These are phyloP conservation scores for Cruciata laevipes DNA, from an alignment of 257 asterid genomes.

Conservation along the genomic window DNA sequence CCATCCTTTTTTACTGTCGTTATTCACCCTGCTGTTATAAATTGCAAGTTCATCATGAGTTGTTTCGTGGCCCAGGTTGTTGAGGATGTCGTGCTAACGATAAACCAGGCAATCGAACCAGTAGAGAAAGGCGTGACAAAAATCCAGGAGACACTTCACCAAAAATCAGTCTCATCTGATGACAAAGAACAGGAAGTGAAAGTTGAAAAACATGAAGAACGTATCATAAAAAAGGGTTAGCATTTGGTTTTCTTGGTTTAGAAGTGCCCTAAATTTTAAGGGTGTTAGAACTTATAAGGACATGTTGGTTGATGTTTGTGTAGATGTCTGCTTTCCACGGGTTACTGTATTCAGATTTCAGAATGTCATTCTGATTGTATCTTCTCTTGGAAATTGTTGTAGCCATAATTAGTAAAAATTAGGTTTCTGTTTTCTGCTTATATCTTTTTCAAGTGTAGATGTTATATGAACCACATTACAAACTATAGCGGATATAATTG, in stretches of 20 bases:
- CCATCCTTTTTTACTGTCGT: background rate
- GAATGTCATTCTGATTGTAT: background rate
- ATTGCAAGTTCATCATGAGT: background rate
- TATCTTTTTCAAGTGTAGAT: too few relatives aligned
- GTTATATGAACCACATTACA: too few relatives aligned
- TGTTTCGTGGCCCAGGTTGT: conserved; percentile 45
- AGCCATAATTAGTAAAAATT: background rate
- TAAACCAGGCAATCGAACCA: conserved; percentile 89
- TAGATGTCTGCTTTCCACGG: background rate
- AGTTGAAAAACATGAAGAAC: conserved; percentile 40
- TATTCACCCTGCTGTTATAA: background rate
- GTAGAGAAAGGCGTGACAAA: conserved; percentile 88
- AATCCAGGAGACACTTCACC: conserved; percentile 83
- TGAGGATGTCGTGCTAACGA: conserved; percentile 83
- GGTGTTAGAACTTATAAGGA: too few relatives aligned
- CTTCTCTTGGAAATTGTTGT: too few relatives aligned
- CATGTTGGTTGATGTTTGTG: background rate
- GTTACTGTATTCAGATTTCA: too few relatives aligned
- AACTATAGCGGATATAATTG: too few relatives aligned
- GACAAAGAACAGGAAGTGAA: conserved; percentile 42
- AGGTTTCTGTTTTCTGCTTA: background rate
- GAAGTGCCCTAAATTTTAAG: background rate
- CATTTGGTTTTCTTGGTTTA: conserved; percentile 8
- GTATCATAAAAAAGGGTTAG: conserved; percentile 21
- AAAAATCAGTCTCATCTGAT: conserved; percentile 36